Evolutionary conservation across 148 eudicot genomes (phyloP), one percentile per base, ranked within the genome.

Genomic region (Bassia scoparia): DNA sequence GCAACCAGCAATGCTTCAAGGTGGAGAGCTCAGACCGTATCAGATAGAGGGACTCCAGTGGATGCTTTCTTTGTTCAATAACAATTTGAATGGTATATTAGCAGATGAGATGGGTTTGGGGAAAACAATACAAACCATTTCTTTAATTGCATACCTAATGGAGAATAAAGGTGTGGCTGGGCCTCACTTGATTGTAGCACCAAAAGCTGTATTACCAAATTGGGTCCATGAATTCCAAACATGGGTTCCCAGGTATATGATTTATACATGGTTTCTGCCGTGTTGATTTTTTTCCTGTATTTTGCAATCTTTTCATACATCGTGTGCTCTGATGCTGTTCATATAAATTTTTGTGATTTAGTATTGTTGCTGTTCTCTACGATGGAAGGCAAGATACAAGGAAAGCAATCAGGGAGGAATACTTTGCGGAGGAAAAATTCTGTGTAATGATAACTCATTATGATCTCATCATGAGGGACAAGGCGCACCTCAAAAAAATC

Each of bases 71-170:
- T 78, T 95, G 79, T 95, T 90, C 76, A 95, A 95, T 76, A 95
- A 95, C 85, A 95, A 95, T 80, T 81, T 95, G 65, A 95, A 95
- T 78, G 99, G 99, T 62, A 95, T 95, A 72, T 87, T 95, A 82
- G 99, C 99, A 23, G 99, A 95, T 87, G 99, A 95, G 79, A 95
- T 95, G 99, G 99, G 99, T 68, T 76, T 95, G 79, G 99, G 99
- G 34, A 95, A 95, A 83, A 95, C 99, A 76, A 95, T 95, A 66
- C 99, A 95, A 85, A 90, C 97, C 63, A 95, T 95, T 71, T 80
- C 99, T 43, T 76, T 95, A 72, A 85, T 95, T 75, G 99, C 99
- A 20, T 92, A 95, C 79, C 89, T 95, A 69, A 35, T 87, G 71
- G 99, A 92, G 78, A 88, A 88, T 82, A 95, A 95, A 78, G 92